Conservation (phyloP, 768 basidiomycete species). For the Xerocomellus dryophilus region DNA sequence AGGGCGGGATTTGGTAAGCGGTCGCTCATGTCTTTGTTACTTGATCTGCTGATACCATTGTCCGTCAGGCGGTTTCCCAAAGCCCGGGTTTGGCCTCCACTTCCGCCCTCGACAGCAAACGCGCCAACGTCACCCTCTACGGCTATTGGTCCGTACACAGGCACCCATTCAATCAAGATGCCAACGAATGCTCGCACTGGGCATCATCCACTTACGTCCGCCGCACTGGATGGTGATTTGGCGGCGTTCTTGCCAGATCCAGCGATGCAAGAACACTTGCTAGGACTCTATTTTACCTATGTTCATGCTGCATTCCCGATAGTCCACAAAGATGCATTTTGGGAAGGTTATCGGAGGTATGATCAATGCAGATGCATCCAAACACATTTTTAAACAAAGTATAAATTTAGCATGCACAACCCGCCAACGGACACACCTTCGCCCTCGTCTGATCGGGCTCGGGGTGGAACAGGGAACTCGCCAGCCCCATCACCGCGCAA, state of each 20-base stretch:
- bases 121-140: slow-evolving; percentile 17
- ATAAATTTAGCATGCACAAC: slow-evolving; percentile 23
- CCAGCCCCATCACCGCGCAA: slow-evolving; percentile 40
- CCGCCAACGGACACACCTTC: slow-evolving; percentile 33
- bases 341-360: slow-evolving; percentile 52
- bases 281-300: slow-evolving; percentile 76
- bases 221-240: slow-evolving; percentile 36
- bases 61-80: slow-evolving; percentile 71
- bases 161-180: slow-evolving; percentile 3
- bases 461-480: slow-evolving; percentile 16
- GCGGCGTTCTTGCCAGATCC: slow-evolving; percentile 51
- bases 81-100: slow-evolving; percentile 85
- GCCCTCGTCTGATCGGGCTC: slow-evolving; percentile 22
- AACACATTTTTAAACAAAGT: neutral
- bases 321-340: slow-evolving; percentile 66
- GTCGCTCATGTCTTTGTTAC: neutral
- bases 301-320: slow-evolving; percentile 81
- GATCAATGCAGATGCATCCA: neutral
- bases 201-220: slow-evolving; percentile 21
- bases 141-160: slow-evolving; percentile 1
- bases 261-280: slow-evolving; percentile 60
- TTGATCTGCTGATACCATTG: slow-evolving; percentile 16
- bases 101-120: slow-evolving; percentile 31
- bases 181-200: slow-evolving; percentile 2
- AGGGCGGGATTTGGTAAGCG: slow-evolving; percentile 73